Evolutionary conservation across 2,329 filamentous ascomycete genomes (phyloP), one percentile per base, ranked within the genome.

Genomic region (Periconia digitata): DNA sequence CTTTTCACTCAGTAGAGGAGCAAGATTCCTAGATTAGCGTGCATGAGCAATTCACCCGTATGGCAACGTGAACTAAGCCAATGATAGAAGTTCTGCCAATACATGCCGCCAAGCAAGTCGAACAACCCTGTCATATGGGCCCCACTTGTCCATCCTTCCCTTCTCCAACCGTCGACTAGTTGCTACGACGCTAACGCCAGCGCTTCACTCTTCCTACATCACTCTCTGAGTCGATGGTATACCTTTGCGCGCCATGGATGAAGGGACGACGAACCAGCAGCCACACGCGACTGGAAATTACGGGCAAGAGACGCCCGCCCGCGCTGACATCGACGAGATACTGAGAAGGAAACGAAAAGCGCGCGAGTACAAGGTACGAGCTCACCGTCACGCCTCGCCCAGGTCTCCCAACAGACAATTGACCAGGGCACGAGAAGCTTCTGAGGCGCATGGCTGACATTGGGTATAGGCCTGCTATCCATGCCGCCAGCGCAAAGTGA

Each of bases 311-410:
- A 57, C 67, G 46, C 74, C 74, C 38, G 72, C 72, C 44, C 71
- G 74, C 44, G 64, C 71, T 43, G 75, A 78, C 45, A 76, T 79
- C 47, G 75, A 79, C 62, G 75, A 78, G 55, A 76, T 78, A 34
- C 56, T 79, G 58, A 68, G 75, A 18, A 68, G 75, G 57, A 79
- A 79, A 64, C 67, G 76, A 39, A 79, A 79, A 56, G 76, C 76
- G 39, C 66, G 76, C 23, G 76, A 79, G 64, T 77, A 79, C 67
- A 79, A 79, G 67, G 69, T 70, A 59, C 49, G 66, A n/a, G n/a
- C 44, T 32, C 43, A 50, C 40, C n/a, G n/a, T n/a, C n/a, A n/a
- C n/a, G n/a, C n/a, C n/a, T n/a, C n/a, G n/a, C n/a, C n/a, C n/a
- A n/a, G 8, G 29, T 32, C n/a, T 32, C 29, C 29, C n/a, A 32